Conservation (phyloP, 371 early-diverging fungal genomes). For the Mortierella sp. region DNA sequence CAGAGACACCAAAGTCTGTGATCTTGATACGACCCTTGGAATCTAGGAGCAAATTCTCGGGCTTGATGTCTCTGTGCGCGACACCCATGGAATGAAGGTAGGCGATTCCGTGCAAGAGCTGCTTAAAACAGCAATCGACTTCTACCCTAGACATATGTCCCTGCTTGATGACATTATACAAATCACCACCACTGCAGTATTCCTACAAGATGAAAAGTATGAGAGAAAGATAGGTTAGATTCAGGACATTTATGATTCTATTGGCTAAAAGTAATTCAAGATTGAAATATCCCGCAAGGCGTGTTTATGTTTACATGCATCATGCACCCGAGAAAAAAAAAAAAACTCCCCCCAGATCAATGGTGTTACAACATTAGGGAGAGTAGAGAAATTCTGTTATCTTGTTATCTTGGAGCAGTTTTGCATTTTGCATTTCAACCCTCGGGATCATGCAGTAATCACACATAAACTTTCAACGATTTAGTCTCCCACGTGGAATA, state of each 20-base stretch:
- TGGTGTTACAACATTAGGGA: background rate
- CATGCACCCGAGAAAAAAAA: background rate
- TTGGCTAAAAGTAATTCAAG: background rate
- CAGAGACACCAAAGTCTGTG: constrained; percentile 97
- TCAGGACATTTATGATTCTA: background rate
- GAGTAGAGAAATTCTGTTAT: background rate
- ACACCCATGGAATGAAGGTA: constrained; percentile 96
- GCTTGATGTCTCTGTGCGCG: constrained; percentile 91
- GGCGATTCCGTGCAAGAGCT: constrained; percentile 89
- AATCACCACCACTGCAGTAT: constrained; percentile 87
- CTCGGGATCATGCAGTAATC: too few relatives aligned
- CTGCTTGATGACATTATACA: constrained; percentile 80
- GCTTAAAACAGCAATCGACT: constrained; percentile 91
- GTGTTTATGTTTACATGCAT: background rate
- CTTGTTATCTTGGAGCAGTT: background rate
- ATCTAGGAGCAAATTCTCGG: constrained; percentile 94
- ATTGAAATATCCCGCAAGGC: background rate
- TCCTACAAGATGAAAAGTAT: constrained; percentile 35
- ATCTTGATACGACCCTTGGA: constrained; percentile 88
- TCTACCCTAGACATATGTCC: constrained; percentile 82
- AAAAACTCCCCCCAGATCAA: too few relatives aligned
- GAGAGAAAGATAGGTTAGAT: background rate
- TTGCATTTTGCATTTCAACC: background rate
- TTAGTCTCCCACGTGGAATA: background rate
- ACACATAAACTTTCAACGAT: too few relatives aligned